phyloP scores from a whole-genome alignment of 768 basidiomycete species.

The Suillus americanus region DNA sequence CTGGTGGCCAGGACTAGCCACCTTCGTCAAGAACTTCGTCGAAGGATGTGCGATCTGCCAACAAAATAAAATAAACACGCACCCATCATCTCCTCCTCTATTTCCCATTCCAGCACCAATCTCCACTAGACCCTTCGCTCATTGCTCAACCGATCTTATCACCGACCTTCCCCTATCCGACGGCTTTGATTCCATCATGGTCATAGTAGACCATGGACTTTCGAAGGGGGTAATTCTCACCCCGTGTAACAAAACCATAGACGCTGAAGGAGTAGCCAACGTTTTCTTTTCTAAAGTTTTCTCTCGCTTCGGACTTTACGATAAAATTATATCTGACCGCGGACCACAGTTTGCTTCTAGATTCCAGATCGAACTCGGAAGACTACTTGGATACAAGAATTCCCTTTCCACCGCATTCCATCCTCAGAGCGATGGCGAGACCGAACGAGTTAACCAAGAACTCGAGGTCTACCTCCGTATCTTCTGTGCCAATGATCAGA shows the following conservation, averaged over 20 bases:
- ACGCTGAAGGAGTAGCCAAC: not conserved
- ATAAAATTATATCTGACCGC: not conserved
- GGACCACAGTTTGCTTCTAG: not conserved
- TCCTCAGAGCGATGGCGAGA: not conserved
- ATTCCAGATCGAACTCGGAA: not conserved
- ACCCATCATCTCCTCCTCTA: not conserved
- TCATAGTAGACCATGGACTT: not conserved
- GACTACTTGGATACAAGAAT: not conserved
- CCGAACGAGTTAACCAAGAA: not conserved
- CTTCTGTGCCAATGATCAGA: not conserved
- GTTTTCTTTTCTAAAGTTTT: not conserved
- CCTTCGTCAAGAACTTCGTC: not conserved
- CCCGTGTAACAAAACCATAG: not conserved
- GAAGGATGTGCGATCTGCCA: not conserved
- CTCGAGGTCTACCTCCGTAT: not conserved
- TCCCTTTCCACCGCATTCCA: not conserved
- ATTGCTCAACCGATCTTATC: not conserved
- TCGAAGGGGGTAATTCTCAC: not conserved
- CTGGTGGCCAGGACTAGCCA: not conserved
- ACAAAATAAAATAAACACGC: slow-evolving; percentile 1
- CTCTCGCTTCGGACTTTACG: not conserved
- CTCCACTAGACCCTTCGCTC: not conserved
- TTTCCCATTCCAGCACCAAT: not conserved
- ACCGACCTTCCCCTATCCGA: not conserved
- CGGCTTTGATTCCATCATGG: not conserved